phyloP scores from a whole-genome alignment of 2,329 filamentous ascomycete species.

The Pezicula neosporulosa region DNA sequence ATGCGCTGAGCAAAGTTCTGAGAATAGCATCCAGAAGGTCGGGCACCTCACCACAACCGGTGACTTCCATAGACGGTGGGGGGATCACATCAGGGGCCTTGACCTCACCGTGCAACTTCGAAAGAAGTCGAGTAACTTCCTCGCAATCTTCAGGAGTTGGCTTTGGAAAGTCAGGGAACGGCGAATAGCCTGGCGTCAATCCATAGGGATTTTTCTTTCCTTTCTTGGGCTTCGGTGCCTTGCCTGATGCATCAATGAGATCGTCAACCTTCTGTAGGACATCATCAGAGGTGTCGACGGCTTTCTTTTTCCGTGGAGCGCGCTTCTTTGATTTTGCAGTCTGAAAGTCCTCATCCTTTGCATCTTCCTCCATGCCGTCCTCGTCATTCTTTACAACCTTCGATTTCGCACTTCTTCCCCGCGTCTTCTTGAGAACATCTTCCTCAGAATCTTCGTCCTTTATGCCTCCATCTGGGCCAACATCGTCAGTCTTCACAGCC shows the following conservation, averaged over 20 bases:
- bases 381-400: neutral
- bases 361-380: neutral
- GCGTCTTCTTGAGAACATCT: neutral
- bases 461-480: neutral
- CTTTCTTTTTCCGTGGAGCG: conserved; percentile 2
- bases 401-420: neutral
- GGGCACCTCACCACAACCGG: conserved; percentile 61
- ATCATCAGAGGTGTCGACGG: conserved; percentile 6
- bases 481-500: neutral
- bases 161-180: conserved; percentile 63
- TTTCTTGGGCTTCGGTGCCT: conserved; percentile 13
- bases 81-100: conserved; percentile 64
- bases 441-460: no score
- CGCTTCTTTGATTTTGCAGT: conserved; percentile 1
- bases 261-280: conserved; percentile 10
- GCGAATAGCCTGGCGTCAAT: conserved; percentile 52
- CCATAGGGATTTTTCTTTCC: conserved; percentile 42
- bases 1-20: conserved; percentile 49
- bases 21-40: conserved; percentile 51
- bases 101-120: conserved; percentile 61
- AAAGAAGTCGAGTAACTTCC: conserved; percentile 63
- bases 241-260: conserved; percentile 2
- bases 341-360: neutral
- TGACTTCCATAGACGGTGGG: conserved; percentile 64
- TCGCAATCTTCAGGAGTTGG: conserved; percentile 69